Evolutionary conservation across 345 rosid species (phyloP).

Genomic region (Sonneratia caseolaris): DNA sequence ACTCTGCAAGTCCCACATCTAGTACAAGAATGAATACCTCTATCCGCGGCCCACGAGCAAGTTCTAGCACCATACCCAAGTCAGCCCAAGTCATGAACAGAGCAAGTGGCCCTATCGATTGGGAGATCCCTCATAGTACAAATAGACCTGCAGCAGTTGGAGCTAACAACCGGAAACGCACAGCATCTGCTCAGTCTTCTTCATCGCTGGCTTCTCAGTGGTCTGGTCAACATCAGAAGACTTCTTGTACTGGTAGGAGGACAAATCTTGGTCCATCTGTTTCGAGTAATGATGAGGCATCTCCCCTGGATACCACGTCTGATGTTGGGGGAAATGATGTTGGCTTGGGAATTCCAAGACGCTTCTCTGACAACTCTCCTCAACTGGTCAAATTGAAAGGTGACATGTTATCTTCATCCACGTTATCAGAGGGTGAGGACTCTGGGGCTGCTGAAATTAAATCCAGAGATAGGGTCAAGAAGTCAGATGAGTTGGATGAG

Average conservation of each 20-base stretch:
- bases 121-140: constrained; percentile 77
- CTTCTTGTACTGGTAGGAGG: constrained; percentile 77
- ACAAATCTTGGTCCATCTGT: constrained; percentile 61
- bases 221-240: constrained; percentile 78
- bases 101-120: constrained; percentile 54
- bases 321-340: constrained; percentile 59
- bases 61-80: constrained; percentile 53
- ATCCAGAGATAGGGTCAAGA: constrained; percentile 60
- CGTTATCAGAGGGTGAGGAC: constrained; percentile 92
- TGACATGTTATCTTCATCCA: constrained; percentile 58
- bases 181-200: constrained; percentile 52
- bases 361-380: constrained; percentile 56
- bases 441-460: constrained; percentile 67
- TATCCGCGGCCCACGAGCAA: constrained; percentile 67
- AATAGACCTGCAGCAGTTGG: constrained; percentile 63
- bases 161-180: constrained; percentile 62
- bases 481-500: constrained; percentile 66
- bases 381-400: constrained; percentile 63
- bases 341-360: constrained; percentile 60
- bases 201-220: constrained; percentile 82
- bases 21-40: constrained; percentile 51
- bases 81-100: constrained; percentile 56
- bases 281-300: constrained; percentile 60
- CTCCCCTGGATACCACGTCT: constrained; percentile 46
- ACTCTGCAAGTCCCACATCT: constrained; percentile 62